phyloP scores from a whole-genome alignment of 495 filamentous ascomycete species.

The Neurospora sp. region DNA sequence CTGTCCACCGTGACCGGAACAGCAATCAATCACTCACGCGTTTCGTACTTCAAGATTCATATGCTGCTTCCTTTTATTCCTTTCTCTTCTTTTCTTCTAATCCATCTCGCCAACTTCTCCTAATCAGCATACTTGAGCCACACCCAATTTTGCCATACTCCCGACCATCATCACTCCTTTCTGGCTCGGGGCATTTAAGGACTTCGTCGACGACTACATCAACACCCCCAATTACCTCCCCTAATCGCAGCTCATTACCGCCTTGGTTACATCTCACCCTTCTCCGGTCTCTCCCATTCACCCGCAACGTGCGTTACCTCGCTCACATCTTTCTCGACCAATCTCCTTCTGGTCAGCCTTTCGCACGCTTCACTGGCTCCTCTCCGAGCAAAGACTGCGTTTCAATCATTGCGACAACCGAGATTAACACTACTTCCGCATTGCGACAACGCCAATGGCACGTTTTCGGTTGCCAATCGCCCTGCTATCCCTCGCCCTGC shows the following conservation, averaged over 20 bases:
- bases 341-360: neutral
- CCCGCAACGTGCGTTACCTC: neutral
- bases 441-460: conserved; percentile 1
- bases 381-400: neutral
- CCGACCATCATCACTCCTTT: neutral
- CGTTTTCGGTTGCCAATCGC: conserved; percentile 1
- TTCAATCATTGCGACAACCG: neutral
- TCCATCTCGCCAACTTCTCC: neutral
- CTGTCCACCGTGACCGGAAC: neutral
- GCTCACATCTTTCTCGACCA: neutral
- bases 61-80: neutral
- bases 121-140: neutral
- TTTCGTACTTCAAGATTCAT: neutral
- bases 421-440: neutral
- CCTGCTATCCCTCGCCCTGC: neutral
- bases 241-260: neutral
- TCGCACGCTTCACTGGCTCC: neutral
- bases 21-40: neutral
- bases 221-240: neutral
- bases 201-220: neutral
- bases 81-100: neutral
- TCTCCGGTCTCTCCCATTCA: neutral
- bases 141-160: neutral
- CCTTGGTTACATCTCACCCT: neutral
- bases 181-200: neutral